phyloP scores from a whole-genome alignment of 73 alveolate genomes.

The Paramecium caudatum region DNA sequence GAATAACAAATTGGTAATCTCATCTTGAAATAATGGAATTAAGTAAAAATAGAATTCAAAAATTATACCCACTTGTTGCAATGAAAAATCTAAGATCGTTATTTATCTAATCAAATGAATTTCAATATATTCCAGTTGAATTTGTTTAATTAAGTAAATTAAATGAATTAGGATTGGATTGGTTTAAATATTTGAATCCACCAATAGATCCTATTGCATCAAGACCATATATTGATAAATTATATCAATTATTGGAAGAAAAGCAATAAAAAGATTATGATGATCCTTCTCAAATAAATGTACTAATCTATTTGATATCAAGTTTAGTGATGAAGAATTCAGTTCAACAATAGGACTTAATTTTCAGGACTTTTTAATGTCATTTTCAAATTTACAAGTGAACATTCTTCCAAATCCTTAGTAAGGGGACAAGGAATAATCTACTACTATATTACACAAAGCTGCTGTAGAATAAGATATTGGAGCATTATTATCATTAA shows the following conservation, averaged over 20 bases:
- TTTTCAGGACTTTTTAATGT: neutral
- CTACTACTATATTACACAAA: conserved; percentile 52
- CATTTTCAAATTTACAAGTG: conserved; percentile 24
- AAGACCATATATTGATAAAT: neutral
- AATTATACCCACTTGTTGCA: conserved; percentile 26
- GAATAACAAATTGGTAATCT: conserved; percentile 2
- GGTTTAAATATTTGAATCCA: conserved; percentile 74
- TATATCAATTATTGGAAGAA: neutral
- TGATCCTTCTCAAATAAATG: neutral
- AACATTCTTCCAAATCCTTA: conserved; percentile 36
- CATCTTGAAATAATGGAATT: conserved; percentile 56
- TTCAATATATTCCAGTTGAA: conserved; percentile 50
- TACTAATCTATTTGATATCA: conserved; percentile 14
- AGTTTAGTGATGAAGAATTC: conserved; percentile 63
- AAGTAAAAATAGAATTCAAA: conserved; percentile 54
- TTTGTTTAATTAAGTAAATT: conserved; percentile 11
- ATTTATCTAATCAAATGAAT: conserved; percentile 66
- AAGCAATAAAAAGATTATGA: neutral
- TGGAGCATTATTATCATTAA: conserved; percentile 62
- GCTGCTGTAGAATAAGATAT: conserved; percentile 76
- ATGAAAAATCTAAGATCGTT: conserved; percentile 15
- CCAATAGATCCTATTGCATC: conserved; percentile 37
- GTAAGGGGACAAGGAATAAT: conserved; percentile 59
- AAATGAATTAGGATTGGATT: conserved; percentile 73
- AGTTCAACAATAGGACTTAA: conserved; percentile 18